phyloP scores from a whole-genome alignment of 176 grass and related monocot species.

The Tillandsia fasciculata region DNA sequence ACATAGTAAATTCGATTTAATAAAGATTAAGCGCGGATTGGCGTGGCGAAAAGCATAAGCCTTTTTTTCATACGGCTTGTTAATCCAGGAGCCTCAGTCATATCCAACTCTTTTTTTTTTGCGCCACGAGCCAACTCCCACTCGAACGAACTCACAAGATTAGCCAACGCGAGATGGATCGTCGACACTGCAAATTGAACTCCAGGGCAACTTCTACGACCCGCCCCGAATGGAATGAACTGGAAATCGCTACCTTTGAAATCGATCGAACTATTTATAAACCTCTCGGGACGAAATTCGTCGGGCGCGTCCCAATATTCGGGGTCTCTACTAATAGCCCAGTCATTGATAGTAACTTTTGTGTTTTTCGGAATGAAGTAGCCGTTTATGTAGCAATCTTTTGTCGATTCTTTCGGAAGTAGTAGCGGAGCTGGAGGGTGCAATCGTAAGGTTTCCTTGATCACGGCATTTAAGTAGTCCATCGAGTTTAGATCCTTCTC shows the following conservation, averaged over 20 bases:
- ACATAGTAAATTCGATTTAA: too few relatives aligned
- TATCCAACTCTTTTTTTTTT: constrained; percentile 9
- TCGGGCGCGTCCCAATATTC: constrained; percentile 31
- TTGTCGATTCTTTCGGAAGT: constrained; percentile 24
- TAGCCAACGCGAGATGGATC: constrained; percentile 27
- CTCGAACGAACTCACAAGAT: constrained; percentile 25
- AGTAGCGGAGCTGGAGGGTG: constrained; percentile 39
- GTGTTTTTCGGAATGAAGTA: constrained; percentile 13
- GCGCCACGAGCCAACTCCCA: constrained; percentile 20
- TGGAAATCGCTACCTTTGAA: constrained; percentile 32
- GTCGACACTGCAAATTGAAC: constrained; percentile 19
- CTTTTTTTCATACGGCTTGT: neutral
- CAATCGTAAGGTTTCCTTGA: constrained; percentile 44
- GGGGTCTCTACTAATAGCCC: constrained; percentile 33
- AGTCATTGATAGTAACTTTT: constrained; percentile 37
- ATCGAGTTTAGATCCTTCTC: constrained; percentile 15
- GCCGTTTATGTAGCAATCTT: constrained; percentile 14
- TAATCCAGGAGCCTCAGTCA: constrained; percentile 12
- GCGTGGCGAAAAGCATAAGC: neutral
- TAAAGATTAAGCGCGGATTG: too few relatives aligned
- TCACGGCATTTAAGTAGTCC: constrained; percentile 15
- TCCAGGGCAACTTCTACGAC: constrained; percentile 45
- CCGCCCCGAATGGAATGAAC: constrained; percentile 47
- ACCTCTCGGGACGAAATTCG: constrained; percentile 40
- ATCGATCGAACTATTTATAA: constrained; percentile 4